phyloP scores from a whole-genome alignment of 306 rosid species.

The Dalbergia oliveri region DNA sequence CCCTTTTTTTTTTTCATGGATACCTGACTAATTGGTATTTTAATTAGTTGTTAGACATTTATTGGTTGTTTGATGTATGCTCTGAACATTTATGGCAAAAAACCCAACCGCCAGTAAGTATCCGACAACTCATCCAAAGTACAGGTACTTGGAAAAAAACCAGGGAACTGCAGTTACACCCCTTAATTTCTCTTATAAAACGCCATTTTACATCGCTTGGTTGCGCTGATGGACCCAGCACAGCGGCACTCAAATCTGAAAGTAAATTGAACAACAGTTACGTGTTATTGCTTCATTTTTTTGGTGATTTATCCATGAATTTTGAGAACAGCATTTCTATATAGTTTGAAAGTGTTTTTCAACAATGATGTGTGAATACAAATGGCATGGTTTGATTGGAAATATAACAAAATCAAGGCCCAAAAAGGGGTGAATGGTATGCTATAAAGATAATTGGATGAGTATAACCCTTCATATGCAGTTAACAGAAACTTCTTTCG shows the following conservation, averaged over 20 bases:
- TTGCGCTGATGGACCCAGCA: neutral
- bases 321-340: neutral
- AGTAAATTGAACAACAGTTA: neutral
- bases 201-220: neutral
- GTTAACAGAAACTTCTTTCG: neutral
- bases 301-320: constrained; percentile 6
- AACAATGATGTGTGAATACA: too few relatives aligned
- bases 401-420: too few relatives aligned
- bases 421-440: too few relatives aligned
- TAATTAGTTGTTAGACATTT: constrained; percentile 13
- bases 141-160: neutral
- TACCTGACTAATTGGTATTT: neutral
- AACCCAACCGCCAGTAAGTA: neutral
- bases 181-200: constrained; percentile 3
- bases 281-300: constrained; percentile 9
- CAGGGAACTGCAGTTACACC: neutral
- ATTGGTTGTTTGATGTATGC: neutral
- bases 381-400: too few relatives aligned
- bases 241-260: neutral
- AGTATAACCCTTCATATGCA: too few relatives aligned
- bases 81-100: neutral
- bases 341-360: too few relatives aligned
- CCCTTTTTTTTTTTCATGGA: neutral
- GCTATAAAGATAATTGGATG: too few relatives aligned
- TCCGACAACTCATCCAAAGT: neutral